A percentile compares a stretch with the other conserved stretches of the same genome.
Conservation (phyloP, 176 grass and related monocot species). For the Paspalum notatum region DNA sequence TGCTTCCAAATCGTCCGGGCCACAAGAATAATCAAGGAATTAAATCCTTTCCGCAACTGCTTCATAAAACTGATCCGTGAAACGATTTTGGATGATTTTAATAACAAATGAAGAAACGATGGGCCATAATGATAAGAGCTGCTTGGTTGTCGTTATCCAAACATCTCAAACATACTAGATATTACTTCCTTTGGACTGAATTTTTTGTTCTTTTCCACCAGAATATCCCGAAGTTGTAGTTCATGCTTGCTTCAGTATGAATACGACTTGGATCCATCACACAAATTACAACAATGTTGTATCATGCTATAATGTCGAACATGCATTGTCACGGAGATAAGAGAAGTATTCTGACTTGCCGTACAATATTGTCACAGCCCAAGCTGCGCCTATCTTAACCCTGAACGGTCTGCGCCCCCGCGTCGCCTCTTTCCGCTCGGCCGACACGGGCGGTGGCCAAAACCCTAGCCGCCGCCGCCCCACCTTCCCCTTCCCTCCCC, state of each 20-base stretch:
- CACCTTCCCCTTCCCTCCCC: no score
- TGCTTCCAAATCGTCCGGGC: no score
- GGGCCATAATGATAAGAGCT: background rate
- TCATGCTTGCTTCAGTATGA: slow-evolving; percentile 41
- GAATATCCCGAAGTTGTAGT: background rate
- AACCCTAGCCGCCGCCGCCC: no score
- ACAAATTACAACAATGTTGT: slow-evolving; percentile 15
- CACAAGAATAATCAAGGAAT: no score
- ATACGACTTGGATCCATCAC: slow-evolving; percentile 27
- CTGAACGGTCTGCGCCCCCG: no score
- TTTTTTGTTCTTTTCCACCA: slow-evolving; percentile 14
- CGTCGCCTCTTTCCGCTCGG: no score
- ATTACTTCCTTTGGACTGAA: slow-evolving; percentile 1
- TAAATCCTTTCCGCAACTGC: no score
- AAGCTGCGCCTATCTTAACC: slow-evolving; percentile 42
- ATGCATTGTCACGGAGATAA: slow-evolving; percentile 33
- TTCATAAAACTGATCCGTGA: background rate
- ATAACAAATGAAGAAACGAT: background rate
- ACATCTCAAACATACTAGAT: slow-evolving; percentile 2
- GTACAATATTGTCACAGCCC: slow-evolving; percentile 40
- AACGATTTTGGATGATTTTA: no score
- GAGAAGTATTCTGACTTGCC: slow-evolving; percentile 23
- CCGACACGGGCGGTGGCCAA: no score
- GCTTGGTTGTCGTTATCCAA: slow-evolving; percentile 13
- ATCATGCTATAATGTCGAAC: slow-evolving; percentile 49